Percentiles rank a stretch among this genome's conserved stretches.
Evolutionary conservation across 2,329 filamentous ascomycete species (phyloP).

Genomic region (Penicillium thymicola): DNA sequence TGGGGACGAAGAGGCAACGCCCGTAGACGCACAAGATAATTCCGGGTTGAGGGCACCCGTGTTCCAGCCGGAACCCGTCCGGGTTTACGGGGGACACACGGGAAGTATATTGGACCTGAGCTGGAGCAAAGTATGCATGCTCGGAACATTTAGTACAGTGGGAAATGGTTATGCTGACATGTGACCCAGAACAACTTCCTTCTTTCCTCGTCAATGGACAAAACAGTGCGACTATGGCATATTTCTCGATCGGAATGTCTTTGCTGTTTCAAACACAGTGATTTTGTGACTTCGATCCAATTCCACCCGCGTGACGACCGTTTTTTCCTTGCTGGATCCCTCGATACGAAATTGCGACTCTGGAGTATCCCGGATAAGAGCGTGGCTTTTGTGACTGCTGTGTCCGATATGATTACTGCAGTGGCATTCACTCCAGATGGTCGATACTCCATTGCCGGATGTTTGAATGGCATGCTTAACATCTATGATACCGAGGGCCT

Average conservation of each 20-base stretch:
- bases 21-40: conserved; percentile 46
- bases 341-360: conserved; percentile 81
- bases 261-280: conserved; percentile 89
- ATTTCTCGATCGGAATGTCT: conserved; percentile 79
- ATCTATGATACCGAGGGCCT: conserved; percentile 93
- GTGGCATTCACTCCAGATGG: conserved; percentile 93
- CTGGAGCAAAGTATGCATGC: conserved; percentile 74
- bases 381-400: conserved; percentile 75
- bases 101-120: conserved; percentile 85
- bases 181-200: conserved; percentile 76
- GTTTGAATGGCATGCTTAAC: conserved; percentile 77
- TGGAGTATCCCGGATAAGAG: conserved; percentile 97
- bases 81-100: conserved; percentile 79
- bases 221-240: conserved; percentile 94
- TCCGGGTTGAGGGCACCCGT: conserved; percentile 83
- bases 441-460: conserved; percentile 82
- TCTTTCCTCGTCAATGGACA: conserved; percentile 95
- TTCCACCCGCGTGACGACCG: conserved; percentile 95
- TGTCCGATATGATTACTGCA: conserved; percentile 87
- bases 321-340: conserved; percentile 90
- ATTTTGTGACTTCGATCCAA: conserved; percentile 90
- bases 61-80: conserved; percentile 72
- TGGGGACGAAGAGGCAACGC: conserved; percentile 59
- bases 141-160: neutral
- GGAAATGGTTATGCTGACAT: conserved; percentile 1